Base-by-base conservation (phyloP, 2,329 filamentous ascomycete species). In the Curvularia sp. region DNA sequence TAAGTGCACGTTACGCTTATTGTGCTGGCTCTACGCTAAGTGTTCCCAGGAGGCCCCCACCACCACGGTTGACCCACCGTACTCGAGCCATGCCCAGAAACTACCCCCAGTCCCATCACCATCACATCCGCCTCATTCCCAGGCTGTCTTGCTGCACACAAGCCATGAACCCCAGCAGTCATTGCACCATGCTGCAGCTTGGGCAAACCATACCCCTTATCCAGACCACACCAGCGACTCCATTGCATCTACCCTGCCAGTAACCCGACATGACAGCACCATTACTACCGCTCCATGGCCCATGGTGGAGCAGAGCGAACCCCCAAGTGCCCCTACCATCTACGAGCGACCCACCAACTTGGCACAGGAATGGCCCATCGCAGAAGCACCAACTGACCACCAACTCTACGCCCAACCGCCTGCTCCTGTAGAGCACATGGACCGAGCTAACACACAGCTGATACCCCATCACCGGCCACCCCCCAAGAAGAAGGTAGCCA, bases 401-500 rank as follows among this genome's bases (percentile, higher is more conserved):
- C 61, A 55, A 18, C 53, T 60, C 18, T 65, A 64, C 53, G 48
- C 59, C 24, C 64, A 61, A 30, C 57, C 60, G 15, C 55, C 47
- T 18, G 41, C 46, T 26, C 60, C 61, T 15, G 13, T 57, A 10
- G 53, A 65, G 10, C 63, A 64, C 9, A 39, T 60, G 5, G 26
- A 55, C 22, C 59, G 57, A 7, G 13, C 50, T 6, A 28, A 48
- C 4, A 49, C 46, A 4, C 53, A 60, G 39, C 15, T 55, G 6
- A 53, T 64, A 18, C 59, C n/a, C n/a, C 57, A 50, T 15, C 67
- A 61, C 38, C 62, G 64, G 47, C 48, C 62, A 6, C 31, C 56
- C 10, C 46, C 60, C n/a, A 74, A 69, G 55, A 70, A 69, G 50
- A 72, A 69, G 46, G 58, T 61, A 18, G 64, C 72, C 2, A 72